Conservation (phyloP, 208 protist genomes). For the Naegleria lovaniensis region DNA sequence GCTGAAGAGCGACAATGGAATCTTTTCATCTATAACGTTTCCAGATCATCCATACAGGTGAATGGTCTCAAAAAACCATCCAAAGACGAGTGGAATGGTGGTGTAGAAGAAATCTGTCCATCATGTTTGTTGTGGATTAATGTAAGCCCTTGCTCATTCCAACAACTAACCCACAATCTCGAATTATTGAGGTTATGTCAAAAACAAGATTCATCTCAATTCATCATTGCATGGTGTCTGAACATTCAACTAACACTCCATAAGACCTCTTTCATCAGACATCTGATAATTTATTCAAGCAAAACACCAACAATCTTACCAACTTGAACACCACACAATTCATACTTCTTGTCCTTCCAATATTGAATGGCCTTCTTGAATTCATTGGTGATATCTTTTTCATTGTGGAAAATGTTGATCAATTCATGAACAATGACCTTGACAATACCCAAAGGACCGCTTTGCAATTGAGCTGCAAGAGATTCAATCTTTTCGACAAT, state of each 20-base stretch:
- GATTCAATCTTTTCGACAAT: constrained; percentile 29
- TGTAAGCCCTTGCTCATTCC: no score
- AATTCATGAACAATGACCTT: constrained; percentile 30
- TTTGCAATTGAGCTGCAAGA: not conserved
- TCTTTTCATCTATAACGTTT: not conserved
- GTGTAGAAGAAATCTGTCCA: no score
- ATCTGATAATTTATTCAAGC: constrained; percentile 32
- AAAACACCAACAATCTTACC: constrained; percentile 35
- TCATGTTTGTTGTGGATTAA: no score
- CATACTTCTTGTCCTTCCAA: constrained; percentile 8
- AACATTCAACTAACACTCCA: no score
- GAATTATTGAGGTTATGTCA: no score
- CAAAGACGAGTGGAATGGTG: no score
- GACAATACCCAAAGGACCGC: constrained; percentile 18
- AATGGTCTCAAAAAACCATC: no score
- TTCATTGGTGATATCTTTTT: constrained; percentile 4
- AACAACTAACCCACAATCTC: no score
- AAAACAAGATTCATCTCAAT: no score
- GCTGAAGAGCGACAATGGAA: not conserved
- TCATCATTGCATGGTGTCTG: no score
- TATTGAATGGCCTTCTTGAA: constrained; percentile 30
- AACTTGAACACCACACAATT: constrained; percentile 16
- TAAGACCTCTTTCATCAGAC: no score
- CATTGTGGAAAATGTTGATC: constrained; percentile 36
- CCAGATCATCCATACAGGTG: not conserved